Evolutionary conservation across 2,329 filamentous ascomycete genomes (phyloP).

Genomic region (Zymoseptoria ardabiliae): DNA sequence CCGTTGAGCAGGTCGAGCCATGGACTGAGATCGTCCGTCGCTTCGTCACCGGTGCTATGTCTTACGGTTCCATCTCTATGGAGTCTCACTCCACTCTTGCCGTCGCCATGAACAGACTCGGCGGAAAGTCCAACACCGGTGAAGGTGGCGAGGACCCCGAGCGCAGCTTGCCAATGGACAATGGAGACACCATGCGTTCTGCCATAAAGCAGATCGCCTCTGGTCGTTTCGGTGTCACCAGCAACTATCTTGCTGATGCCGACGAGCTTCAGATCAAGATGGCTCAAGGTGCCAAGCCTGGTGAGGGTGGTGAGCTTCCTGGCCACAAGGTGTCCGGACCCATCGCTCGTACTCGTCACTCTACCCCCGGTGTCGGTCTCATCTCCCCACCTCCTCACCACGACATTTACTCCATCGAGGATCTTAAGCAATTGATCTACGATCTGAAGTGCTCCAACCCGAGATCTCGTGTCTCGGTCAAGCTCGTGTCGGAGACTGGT

Average conservation of each 20-base stretch:
- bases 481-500: slow-evolving; percentile 94
- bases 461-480: slow-evolving; percentile 85
- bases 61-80: slow-evolving; percentile 97
- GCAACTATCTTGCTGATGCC: slow-evolving; percentile 86
- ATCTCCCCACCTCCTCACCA: slow-evolving; percentile 95
- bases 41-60: slow-evolving; percentile 97
- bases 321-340: slow-evolving; percentile 94
- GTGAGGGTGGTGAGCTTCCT: slow-evolving; percentile 93
- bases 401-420: slow-evolving; percentile 98
- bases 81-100: slow-evolving; percentile 94
- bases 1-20: slow-evolving; percentile 93
- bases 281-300: slow-evolving; percentile 96
- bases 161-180: slow-evolving; percentile 76
- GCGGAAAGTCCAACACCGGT: slow-evolving; percentile 95
- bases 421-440: slow-evolving; percentile 95
- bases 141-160: slow-evolving; percentile 95
- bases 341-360: slow-evolving; percentile 90
- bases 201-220: slow-evolving; percentile 97
- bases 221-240: slow-evolving; percentile 92
- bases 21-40: slow-evolving; percentile 97
- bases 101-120: slow-evolving; percentile 92
- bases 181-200: slow-evolving; percentile 93
- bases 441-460: slow-evolving; percentile 96
- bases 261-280: slow-evolving; percentile 99
- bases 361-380: slow-evolving; percentile 88